These are phyloP conservation scores for Candida tropicalis DNA, from an alignment of 1,139 yeast species.

Conservation along the genomic window DNA sequence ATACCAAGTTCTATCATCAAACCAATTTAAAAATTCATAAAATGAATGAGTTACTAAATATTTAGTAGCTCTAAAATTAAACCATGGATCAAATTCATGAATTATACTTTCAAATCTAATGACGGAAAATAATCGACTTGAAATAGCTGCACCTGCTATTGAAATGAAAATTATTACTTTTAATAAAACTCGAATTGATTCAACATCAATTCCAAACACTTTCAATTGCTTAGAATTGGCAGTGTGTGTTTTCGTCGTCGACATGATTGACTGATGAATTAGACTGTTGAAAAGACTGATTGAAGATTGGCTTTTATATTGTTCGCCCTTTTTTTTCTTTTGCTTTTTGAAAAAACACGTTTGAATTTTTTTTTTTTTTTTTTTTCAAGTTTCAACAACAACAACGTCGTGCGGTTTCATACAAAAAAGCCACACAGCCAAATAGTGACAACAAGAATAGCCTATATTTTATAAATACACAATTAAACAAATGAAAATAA, in stretches of 20 bases:
- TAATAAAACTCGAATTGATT: conserved; percentile 52
- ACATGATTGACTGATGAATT: no score
- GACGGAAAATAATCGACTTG: conserved; percentile 81
- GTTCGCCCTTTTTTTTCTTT: neutral
- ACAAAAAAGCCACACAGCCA: no score
- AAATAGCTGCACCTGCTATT: conserved; percentile 87
- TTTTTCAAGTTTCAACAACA: neutral
- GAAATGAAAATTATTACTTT: conserved; percentile 67
- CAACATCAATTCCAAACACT: conserved; percentile 40
- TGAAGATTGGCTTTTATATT: neutral
- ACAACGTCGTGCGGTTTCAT: neutral
- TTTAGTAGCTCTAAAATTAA: conserved; percentile 93
- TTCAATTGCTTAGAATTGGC: conserved; percentile 20
- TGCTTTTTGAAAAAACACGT: conserved; percentile 2
- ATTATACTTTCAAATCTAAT: conserved; percentile 92
- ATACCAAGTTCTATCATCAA: conserved; percentile 98
- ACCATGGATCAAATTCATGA: conserved; percentile 99
- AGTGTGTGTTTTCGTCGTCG: neutral
- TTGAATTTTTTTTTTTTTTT: neutral
- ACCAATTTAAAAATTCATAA: conserved; percentile 95
- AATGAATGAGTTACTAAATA: conserved; percentile 82
- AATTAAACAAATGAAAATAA: neutral
- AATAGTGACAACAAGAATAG: no score
- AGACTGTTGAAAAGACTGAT: no score
- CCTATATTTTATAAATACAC: neutral